Evolutionary conservation across 768 basidiomycete genomes (phyloP).

Genomic region (Auriscalpium orientale): DNA sequence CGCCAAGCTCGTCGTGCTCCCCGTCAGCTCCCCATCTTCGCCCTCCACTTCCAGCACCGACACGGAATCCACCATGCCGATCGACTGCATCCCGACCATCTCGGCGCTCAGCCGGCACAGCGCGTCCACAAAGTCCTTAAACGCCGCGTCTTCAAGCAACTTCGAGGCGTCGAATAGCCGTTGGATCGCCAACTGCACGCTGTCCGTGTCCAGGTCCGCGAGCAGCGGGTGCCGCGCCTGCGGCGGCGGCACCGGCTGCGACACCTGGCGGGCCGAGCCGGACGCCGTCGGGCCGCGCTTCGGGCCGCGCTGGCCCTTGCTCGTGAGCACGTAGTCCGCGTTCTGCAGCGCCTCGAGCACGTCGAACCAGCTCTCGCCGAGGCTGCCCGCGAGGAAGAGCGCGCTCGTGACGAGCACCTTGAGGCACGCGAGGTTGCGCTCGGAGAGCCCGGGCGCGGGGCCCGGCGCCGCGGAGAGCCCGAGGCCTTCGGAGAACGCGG

Average conservation of each 20-base stretch:
- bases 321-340: slow-evolving; percentile 83
- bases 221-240: slow-evolving; percentile 45
- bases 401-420: slow-evolving; percentile 75
- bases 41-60: slow-evolving; percentile 5
- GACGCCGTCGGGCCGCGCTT: slow-evolving; percentile 9
- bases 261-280: slow-evolving; percentile 10
- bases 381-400: slow-evolving; percentile 73
- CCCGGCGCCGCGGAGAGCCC: slow-evolving; percentile 42
- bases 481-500: slow-evolving; percentile 58
- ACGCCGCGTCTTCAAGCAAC: slow-evolving; percentile 76
- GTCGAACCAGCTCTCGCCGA: slow-evolving; percentile 89
- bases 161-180: slow-evolving; percentile 82
- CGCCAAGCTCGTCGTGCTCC: slow-evolving; percentile 28
- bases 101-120: slow-evolving; percentile 82
- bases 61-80: slow-evolving; percentile 17
- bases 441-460: slow-evolving; percentile 70
- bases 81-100: slow-evolving; percentile 87
- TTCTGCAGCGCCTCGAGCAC: slow-evolving; percentile 90
- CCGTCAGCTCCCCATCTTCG: slow-evolving; percentile 29
- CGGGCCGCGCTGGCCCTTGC: slow-evolving; percentile 35
- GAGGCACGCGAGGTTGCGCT: slow-evolving; percentile 86
- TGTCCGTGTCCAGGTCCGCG: slow-evolving; percentile 68
- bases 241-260: neutral
- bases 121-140: slow-evolving; percentile 67
- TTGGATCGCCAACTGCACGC: slow-evolving; percentile 66